phyloP scores from a whole-genome alignment of 371 early-diverging fungal genomes.

The Rhizopus arrhizus region DNA sequence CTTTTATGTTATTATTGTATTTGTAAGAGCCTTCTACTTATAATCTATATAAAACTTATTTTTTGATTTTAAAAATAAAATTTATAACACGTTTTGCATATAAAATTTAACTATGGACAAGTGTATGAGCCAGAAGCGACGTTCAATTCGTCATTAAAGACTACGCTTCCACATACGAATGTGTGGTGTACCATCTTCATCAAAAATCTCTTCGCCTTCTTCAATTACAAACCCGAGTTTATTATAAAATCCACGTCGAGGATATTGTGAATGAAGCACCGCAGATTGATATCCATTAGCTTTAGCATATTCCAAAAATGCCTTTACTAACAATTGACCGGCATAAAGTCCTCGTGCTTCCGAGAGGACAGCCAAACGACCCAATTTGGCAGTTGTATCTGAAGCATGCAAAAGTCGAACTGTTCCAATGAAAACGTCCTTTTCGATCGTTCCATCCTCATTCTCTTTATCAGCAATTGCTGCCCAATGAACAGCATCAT shows the following conservation, averaged over 20 bases:
- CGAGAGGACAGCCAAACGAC: constrained; percentile 46
- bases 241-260: constrained; percentile 47
- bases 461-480: constrained; percentile 23
- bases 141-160: neutral
- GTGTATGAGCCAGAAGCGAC: no score
- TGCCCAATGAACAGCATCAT: constrained; percentile 31
- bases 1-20: neutral
- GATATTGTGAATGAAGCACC: constrained; percentile 42
- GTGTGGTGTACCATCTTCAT: constrained; percentile 53
- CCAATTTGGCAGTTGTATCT: constrained; percentile 34
- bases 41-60: neutral
- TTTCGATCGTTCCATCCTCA: constrained; percentile 12
- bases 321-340: constrained; percentile 35
- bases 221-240: constrained; percentile 46
- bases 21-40: no score
- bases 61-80: neutral
- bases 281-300: constrained; percentile 22
- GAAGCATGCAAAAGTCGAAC: constrained; percentile 26
- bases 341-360: constrained; percentile 42
- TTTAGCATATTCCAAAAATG: constrained; percentile 24
- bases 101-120: neutral
- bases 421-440: constrained; percentile 36
- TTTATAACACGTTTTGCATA: neutral
- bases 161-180: constrained; percentile 41
- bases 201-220: constrained; percentile 37